Evolutionary conservation across 148 eudicot genomes (phyloP).

Genomic region (Amaranthus hypochondriacus): DNA sequence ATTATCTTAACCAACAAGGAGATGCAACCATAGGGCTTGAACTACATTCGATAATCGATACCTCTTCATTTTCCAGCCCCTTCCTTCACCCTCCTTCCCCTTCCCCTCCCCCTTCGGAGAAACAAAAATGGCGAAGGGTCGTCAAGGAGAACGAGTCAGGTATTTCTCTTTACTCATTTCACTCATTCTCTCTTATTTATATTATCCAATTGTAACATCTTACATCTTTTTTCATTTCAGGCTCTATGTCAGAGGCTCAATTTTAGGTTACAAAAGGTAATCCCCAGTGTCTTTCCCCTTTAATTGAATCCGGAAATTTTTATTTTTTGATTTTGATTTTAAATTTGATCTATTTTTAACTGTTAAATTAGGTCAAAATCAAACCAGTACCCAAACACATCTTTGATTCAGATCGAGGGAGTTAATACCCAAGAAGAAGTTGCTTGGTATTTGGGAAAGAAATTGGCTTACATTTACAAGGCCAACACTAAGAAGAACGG

Average conservation of each 20-base stretch:
- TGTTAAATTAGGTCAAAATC: conserved; percentile 60
- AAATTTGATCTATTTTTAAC: conserved; percentile 2
- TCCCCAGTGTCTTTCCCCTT: neutral
- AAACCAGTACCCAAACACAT: conserved; percentile 80
- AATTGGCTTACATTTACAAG: conserved; percentile 74
- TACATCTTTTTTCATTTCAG: conserved; percentile 17
- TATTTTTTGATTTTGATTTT: neutral
- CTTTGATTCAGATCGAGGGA: conserved; percentile 78
- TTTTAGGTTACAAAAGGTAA: conserved; percentile 77
- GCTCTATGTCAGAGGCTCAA: conserved; percentile 54
- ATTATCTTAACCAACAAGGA: too few relatives aligned
- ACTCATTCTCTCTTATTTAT: neutral
- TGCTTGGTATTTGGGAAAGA: conserved; percentile 69
- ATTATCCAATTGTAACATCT: neutral
- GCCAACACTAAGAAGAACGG: conserved; percentile 65
- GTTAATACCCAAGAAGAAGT: conserved; percentile 84
- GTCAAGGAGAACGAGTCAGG: conserved; percentile 87
- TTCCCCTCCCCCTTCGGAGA: neutral
- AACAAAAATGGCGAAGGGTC: conserved; percentile 69
- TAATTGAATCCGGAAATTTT: conserved; percentile 14
- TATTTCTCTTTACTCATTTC: conserved; percentile 10
- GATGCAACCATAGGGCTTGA: too few relatives aligned
- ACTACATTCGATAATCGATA: too few relatives aligned
- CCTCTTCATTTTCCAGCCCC: conserved; percentile 1
- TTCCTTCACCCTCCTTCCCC: too few relatives aligned